Percentiles rank a stretch among this genome's conserved stretches.
Evolutionary conservation across 179 eudicot genomes (phyloP).

Genomic region (Silene coronaria): DNA sequence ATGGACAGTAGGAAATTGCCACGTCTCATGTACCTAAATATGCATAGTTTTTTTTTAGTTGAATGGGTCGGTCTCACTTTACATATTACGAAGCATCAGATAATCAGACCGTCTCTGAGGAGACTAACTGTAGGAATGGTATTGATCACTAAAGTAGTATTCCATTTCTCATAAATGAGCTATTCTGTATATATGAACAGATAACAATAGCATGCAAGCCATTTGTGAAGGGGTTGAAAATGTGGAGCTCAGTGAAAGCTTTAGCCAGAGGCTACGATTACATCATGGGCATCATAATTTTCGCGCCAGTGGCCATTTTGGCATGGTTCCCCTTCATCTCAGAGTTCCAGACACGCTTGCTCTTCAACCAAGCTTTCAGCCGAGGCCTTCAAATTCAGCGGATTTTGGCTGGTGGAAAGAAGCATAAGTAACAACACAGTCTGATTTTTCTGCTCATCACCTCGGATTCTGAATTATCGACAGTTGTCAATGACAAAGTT

Average conservation of each 20-base stretch:
- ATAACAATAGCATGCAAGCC: slow-evolving; percentile 85
- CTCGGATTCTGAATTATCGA: not conserved
- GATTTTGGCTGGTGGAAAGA: slow-evolving; percentile 90
- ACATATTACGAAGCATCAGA: too few species aligned
- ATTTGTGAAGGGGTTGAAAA: slow-evolving; percentile 58
- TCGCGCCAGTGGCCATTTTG: slow-evolving; percentile 67
- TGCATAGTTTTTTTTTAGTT: not conserved
- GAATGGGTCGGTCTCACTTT: not conserved
- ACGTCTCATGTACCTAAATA: too few species aligned
- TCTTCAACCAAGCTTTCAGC: slow-evolving; percentile 98
- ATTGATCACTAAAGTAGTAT: not conserved
- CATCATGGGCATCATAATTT: slow-evolving; percentile 62
- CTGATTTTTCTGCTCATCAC: not conserved
- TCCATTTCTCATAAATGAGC: not conserved
- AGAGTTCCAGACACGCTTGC: slow-evolving; percentile 87
- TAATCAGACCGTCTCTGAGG: not conserved
- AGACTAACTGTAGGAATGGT: not conserved
- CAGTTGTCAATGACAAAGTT: slow-evolving; percentile 1
- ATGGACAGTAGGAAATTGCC: too few species aligned
- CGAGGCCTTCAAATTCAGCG: slow-evolving; percentile 96
- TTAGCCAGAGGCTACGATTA: slow-evolving; percentile 89
- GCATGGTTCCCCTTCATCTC: slow-evolving; percentile 99
- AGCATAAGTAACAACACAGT: slow-evolving; percentile 35
- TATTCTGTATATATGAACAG: slow-evolving; percentile 29
- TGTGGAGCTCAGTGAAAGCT: slow-evolving; percentile 92